phyloP scores from a whole-genome alignment of 306 rosid genomes.

The Pyrus bretschneideri region DNA sequence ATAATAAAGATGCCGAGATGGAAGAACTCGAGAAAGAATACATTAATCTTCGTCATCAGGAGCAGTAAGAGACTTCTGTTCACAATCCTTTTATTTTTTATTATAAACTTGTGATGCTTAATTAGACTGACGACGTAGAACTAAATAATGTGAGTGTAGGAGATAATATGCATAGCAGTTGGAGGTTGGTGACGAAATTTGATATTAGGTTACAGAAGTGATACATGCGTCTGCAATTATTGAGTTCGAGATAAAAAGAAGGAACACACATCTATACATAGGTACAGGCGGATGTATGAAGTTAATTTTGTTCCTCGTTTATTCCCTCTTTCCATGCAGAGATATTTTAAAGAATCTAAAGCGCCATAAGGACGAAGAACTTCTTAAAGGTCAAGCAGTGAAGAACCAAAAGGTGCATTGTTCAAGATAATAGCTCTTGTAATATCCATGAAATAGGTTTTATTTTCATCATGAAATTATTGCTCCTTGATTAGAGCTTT shows the following conservation, averaged over 20 bases:
- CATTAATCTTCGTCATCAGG: slow-evolving; percentile 46
- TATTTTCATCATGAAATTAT: no score
- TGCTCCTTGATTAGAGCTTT: not conserved
- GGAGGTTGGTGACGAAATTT: not conserved
- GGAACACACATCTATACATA: not conserved
- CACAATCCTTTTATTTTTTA: not conserved
- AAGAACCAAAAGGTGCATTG: slow-evolving; percentile 70
- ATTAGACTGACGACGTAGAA: not conserved
- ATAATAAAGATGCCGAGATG: slow-evolving; percentile 48
- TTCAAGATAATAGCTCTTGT: not conserved
- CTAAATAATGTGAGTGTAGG: not conserved
- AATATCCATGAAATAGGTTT: no score
- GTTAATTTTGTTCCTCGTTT: not conserved
- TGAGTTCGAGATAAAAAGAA: not conserved
- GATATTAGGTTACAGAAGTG: not conserved
- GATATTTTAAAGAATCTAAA: slow-evolving; percentile 65
- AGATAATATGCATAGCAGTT: not conserved
- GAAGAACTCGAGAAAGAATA: slow-evolving; percentile 35
- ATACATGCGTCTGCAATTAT: not conserved
- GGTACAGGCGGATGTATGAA: not conserved
- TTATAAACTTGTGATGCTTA: not conserved
- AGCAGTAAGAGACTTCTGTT: slow-evolving; percentile 45
- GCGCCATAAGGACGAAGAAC: slow-evolving; percentile 75
- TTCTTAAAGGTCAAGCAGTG: slow-evolving; percentile 81
- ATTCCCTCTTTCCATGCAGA: slow-evolving; percentile 21